Evolutionary conservation across 331 rosid species (phyloP).

Genomic region (Telfairia occidentalis): DNA sequence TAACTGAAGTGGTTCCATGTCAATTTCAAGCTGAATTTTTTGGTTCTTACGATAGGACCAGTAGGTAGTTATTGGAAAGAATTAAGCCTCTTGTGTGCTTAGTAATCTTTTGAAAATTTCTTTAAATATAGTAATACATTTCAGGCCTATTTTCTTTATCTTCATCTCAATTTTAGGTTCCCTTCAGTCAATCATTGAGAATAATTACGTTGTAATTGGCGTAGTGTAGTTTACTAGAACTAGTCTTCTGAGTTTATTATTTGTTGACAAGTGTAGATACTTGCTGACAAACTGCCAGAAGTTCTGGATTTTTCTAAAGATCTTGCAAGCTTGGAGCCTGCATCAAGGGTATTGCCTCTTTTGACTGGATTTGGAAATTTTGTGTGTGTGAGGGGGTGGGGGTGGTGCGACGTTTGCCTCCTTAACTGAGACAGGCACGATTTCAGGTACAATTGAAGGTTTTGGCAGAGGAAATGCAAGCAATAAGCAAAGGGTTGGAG

Average conservation of each 20-base stretch:
- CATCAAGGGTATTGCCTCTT: constrained; percentile 33
- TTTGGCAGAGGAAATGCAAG: constrained; percentile 97
- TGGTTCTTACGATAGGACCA: not conserved
- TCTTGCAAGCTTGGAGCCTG: constrained; percentile 38
- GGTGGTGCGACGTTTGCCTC: not conserved
- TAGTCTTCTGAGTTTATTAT: constrained; percentile 7
- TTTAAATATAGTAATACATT: not conserved
- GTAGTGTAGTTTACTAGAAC: not conserved
- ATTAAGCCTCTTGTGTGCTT: not conserved
- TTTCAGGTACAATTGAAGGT: constrained; percentile 69
- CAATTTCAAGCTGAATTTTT: not conserved
- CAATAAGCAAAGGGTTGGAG: constrained; percentile 88
- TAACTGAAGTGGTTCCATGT: not conserved
- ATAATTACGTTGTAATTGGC: not conserved
- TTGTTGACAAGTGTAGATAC: constrained; percentile 38
- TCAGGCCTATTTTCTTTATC: not conserved
- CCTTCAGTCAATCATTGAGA: not conserved
- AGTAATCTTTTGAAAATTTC: not conserved
- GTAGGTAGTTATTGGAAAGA: not conserved
- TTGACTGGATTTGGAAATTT: not conserved
- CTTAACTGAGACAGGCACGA: constrained; percentile 17
- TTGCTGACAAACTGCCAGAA: constrained; percentile 66
- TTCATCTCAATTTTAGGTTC: not conserved
- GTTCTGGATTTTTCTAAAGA: constrained; percentile 72
- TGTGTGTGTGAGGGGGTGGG: not conserved